phyloP scores from a whole-genome alignment of 306 rosid species.

The Fagus sylvatica region DNA sequence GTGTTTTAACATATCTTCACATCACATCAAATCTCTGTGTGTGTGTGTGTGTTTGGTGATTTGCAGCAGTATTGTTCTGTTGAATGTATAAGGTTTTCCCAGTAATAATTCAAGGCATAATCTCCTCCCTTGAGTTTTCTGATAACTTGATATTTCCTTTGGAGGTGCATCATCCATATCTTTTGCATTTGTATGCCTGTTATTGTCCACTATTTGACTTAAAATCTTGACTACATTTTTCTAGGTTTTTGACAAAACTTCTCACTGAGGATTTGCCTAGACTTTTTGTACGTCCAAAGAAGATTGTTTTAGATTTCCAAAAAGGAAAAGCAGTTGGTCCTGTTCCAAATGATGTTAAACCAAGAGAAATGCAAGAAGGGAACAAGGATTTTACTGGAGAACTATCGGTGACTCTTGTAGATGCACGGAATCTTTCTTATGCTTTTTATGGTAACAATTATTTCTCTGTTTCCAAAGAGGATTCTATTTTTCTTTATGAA shows the following conservation, averaged over 20 bases:
- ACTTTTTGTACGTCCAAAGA: constrained; percentile 95
- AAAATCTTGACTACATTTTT: constrained; percentile 17
- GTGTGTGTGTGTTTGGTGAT: neutral
- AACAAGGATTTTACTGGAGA: constrained; percentile 93
- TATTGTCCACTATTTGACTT: constrained; percentile 11
- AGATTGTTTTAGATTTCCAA: constrained; percentile 93
- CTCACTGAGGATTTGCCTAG: constrained; percentile 93
- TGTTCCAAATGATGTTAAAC: constrained; percentile 54
- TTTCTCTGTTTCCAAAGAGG: constrained; percentile 11
- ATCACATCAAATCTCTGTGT: neutral
- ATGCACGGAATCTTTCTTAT: constrained; percentile 90
- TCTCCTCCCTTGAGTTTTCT: neutral
- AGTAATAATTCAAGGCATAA: neutral
- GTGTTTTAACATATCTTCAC: neutral
- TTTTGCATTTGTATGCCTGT: neutral
- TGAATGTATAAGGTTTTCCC: neutral
- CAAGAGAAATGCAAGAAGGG: constrained; percentile 90
- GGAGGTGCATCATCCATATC: neutral
- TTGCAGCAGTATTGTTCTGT: neutral
- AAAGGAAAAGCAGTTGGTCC: constrained; percentile 95
- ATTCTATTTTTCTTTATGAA: constrained; percentile 1
- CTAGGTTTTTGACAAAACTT: constrained; percentile 94
- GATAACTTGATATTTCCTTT: neutral
- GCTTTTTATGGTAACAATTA: constrained; percentile 68
- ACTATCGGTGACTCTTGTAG: constrained; percentile 90